Evolutionary conservation across 164 flowering plant genomes (phyloP).

Genomic region (Dillenia turbinata): DNA sequence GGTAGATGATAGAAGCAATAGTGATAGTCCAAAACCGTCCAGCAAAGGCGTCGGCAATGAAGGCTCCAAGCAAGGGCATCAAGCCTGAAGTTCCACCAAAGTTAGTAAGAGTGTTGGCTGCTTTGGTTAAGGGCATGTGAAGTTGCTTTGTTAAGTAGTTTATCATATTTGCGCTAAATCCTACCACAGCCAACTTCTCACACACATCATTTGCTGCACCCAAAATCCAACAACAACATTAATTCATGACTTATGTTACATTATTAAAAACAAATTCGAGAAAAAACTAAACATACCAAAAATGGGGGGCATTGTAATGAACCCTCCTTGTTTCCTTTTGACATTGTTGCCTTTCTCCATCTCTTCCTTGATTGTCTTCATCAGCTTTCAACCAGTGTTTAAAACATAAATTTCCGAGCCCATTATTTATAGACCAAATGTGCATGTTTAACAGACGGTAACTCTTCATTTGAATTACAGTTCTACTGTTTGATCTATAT

Average conservation of each 20-base stretch:
- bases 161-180: constrained; percentile 77
- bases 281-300: constrained; percentile 38
- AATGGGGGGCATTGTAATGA: constrained; percentile 81
- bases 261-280: background rate
- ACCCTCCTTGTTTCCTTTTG: constrained; percentile 45
- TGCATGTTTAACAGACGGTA: no score
- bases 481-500: no score
- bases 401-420: background rate
- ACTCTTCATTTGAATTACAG: no score
- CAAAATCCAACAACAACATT: background rate
- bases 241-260: background rate
- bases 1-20: constrained; percentile 73
- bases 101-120: constrained; percentile 90
- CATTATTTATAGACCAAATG: constrained; percentile 1
- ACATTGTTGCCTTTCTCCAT: constrained; percentile 19
- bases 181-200: constrained; percentile 95
- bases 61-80: constrained; percentile 87
- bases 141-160: constrained; percentile 78
- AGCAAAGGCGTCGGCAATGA: constrained; percentile 74
- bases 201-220: constrained; percentile 73
- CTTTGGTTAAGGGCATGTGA: constrained; percentile 81
- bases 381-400: background rate
- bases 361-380: constrained; percentile 11
- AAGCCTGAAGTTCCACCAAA: constrained; percentile 84
- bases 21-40: constrained; percentile 95